Evolutionary conservation across 495 filamentous ascomycete genomes (phyloP).

Genomic region (Aspergillus cavernicola): DNA sequence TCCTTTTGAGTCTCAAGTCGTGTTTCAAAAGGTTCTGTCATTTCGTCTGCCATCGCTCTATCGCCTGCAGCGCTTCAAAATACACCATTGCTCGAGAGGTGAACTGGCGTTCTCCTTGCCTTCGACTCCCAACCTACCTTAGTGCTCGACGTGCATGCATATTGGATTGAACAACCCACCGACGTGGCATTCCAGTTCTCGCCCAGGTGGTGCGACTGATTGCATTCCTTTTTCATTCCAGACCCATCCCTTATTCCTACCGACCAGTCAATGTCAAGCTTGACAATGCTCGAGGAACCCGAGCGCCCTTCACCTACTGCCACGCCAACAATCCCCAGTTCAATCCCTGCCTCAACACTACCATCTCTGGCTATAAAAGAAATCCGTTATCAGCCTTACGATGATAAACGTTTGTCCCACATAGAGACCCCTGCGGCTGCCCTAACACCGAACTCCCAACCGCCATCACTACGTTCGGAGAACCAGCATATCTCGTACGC

Average conservation of each 20-base stretch:
- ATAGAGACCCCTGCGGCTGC: conserved; percentile 14
- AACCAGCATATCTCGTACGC: conserved; percentile 22
- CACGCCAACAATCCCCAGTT: conserved; percentile 15
- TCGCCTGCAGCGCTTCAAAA: neutral
- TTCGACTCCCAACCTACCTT: neutral
- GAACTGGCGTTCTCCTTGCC: conserved; percentile 12
- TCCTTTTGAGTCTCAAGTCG: neutral
- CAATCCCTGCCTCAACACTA: conserved; percentile 9
- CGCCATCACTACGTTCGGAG: conserved; percentile 12
- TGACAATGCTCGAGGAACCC: conserved; percentile 18
- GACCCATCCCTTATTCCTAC: conserved; percentile 9
- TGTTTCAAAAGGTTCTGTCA: neutral
- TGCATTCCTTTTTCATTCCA: conserved; percentile 21
- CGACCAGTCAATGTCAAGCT: conserved; percentile 16
- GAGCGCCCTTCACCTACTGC: conserved; percentile 19
- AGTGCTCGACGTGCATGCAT: conserved; percentile 19
- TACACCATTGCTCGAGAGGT: conserved; percentile 3
- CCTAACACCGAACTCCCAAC: conserved; percentile 19
- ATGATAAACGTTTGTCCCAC: conserved; percentile 15
- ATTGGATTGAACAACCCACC: conserved; percentile 27
- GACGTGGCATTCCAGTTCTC: conserved; percentile 37
- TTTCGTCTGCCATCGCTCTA: neutral
- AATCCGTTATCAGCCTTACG: conserved; percentile 11
- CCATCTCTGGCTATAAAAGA: conserved; percentile 9
- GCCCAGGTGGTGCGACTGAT: conserved; percentile 23